A percentile compares a stretch with the other conserved stretches of the same genome.
phyloP scores from a whole-genome alignment of 768 basidiomycete species.

The Leccinum variicolor region DNA sequence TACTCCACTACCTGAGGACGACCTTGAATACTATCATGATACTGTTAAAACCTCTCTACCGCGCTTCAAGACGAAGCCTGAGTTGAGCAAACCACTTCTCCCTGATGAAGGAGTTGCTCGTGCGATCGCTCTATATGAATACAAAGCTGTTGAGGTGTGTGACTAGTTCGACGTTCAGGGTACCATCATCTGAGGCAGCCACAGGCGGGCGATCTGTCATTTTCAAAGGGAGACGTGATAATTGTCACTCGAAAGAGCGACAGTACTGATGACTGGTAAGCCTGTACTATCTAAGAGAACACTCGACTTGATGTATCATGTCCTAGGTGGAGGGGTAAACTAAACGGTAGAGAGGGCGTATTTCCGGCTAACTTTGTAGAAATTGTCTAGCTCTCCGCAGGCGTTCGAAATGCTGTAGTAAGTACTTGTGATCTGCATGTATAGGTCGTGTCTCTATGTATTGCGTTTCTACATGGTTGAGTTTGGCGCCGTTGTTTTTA shows the following conservation, averaged over 20 bases:
- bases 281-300: slow-evolving; percentile 1
- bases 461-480: neutral
- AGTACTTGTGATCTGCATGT: neutral
- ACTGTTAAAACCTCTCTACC: slow-evolving; percentile 19
- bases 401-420: neutral
- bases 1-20: slow-evolving; percentile 21
- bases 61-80: slow-evolving; percentile 47
- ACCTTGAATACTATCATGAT: slow-evolving; percentile 9
- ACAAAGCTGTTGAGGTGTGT: slow-evolving; percentile 66
- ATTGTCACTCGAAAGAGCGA: slow-evolving; percentile 64
- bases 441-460: neutral
- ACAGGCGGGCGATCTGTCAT: slow-evolving; percentile 73
- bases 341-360: slow-evolving; percentile 55
- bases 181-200: slow-evolving; percentile 3
- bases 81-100: slow-evolving; percentile 44
- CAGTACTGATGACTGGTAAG: slow-evolving; percentile 72
- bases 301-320: neutral
- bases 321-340: slow-evolving; percentile 74
- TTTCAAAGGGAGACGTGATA: slow-evolving; percentile 74
- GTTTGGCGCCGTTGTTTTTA: no score
- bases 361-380: slow-evolving; percentile 89
- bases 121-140: slow-evolving; percentile 73
- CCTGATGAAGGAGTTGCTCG: slow-evolving; percentile 62
- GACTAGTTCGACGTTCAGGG: neutral
- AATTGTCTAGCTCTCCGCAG: slow-evolving; percentile 37